Conservation (phyloP, 768 basidiomycete genomes). For the Lepiota subincarnata region DNA sequence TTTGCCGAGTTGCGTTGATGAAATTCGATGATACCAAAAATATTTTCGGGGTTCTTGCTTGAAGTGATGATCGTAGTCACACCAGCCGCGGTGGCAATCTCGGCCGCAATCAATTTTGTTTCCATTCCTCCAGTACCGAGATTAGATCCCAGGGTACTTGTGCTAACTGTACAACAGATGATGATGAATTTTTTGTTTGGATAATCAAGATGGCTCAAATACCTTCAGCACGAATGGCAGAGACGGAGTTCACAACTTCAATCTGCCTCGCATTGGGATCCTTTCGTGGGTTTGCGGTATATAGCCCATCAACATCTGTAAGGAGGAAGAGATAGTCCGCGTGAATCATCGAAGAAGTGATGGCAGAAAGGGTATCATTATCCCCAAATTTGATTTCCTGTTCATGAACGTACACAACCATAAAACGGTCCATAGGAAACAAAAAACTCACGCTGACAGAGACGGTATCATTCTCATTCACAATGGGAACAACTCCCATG, state of each 20-base stretch:
- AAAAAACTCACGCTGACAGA: constrained; percentile 81
- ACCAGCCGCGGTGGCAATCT: constrained; percentile 93
- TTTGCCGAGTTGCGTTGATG: constrained; percentile 42
- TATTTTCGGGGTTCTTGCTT: constrained; percentile 70
- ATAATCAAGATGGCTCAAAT: constrained; percentile 13
- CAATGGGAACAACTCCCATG: constrained; percentile 96
- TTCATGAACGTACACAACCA: neutral
- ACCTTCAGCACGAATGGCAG: constrained; percentile 81
- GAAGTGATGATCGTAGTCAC: constrained; percentile 89
- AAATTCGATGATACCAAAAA: constrained; percentile 80
- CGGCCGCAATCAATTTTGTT: constrained; percentile 97
- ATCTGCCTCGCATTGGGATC: constrained; percentile 80
- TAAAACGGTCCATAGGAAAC: neutral
- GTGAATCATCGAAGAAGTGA: constrained; percentile 95
- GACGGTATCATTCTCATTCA: constrained; percentile 98
- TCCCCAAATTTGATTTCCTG: constrained; percentile 99
- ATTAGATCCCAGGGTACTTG: constrained; percentile 85
- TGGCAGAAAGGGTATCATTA: constrained; percentile 96
- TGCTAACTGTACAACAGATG: constrained; percentile 62
- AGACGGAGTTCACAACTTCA: constrained; percentile 77
- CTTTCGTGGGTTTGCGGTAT: constrained; percentile 92
- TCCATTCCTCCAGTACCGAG: constrained; percentile 99
- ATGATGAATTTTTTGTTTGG: neutral
- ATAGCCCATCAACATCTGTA: constrained; percentile 95
- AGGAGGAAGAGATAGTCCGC: constrained; percentile 96